phyloP scores from a whole-genome alignment of 139 green algal genomes.

The Micromonas pusilla region DNA sequence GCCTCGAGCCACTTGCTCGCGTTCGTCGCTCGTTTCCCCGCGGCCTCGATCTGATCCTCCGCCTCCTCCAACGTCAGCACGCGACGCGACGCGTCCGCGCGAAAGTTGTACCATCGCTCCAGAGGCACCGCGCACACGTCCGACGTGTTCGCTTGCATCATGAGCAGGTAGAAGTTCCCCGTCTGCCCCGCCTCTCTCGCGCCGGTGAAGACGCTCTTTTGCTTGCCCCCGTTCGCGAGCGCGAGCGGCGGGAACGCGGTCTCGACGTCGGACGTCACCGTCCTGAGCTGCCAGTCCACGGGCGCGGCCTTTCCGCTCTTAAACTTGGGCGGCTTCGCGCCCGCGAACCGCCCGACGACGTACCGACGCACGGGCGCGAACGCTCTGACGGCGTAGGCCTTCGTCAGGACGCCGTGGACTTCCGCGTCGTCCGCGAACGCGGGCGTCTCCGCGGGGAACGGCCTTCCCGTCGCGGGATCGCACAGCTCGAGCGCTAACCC shows the following conservation, averaged over 20 bases:
- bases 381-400: not conserved
- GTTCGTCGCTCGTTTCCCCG: not conserved
- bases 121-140: not conserved
- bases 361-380: conserved; percentile 7
- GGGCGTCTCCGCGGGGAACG: not conserved
- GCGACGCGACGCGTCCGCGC: not conserved
- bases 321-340: not conserved
- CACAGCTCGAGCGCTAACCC: not conserved
- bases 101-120: conserved; percentile 18
- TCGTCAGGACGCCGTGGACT: not conserved
- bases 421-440: not conserved
- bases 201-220: not conserved
- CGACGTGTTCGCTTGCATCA: not conserved
- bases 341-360: conserved; percentile 1
- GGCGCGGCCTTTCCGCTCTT: not conserved
- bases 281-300: conserved; percentile 18
- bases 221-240: not conserved
- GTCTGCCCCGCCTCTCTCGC: not conserved
- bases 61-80: conserved; percentile 14
- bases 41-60: conserved; percentile 1
- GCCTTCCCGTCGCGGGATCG: not conserved
- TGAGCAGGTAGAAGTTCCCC: conserved; percentile 4
- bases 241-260: not conserved
- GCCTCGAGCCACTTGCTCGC: not conserved
- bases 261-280: not conserved